Percentiles rank a stretch among this genome's conserved stretches.
Evolutionary conservation across 1,139 yeast genomes (phyloP).

Genomic region (Yamadazyma atmosphaerica): DNA sequence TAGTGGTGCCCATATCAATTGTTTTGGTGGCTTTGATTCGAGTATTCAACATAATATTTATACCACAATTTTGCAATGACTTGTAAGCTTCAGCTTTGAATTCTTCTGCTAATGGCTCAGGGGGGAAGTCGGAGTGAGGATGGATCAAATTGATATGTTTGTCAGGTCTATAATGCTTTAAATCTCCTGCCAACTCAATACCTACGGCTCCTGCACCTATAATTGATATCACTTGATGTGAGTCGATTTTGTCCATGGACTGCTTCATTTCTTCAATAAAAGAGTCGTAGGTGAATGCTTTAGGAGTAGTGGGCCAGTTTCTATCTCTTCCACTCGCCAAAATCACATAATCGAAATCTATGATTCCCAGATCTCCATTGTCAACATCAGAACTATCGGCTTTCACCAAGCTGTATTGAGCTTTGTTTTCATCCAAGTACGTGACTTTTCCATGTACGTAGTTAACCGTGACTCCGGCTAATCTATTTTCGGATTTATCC

Average conservation of each 20-base stretch:
- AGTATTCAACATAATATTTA: constrained; percentile 22
- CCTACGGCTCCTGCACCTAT: constrained; percentile 57
- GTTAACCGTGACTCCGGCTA: constrained; percentile 18
- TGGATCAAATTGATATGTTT: constrained; percentile 41
- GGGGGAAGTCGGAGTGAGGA: constrained; percentile 41
- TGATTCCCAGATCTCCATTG: constrained; percentile 17
- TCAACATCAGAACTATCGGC: constrained; percentile 10
- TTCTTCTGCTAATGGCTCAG: constrained; percentile 36
- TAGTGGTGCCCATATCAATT: constrained; percentile 13
- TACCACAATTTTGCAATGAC: constrained; percentile 25
- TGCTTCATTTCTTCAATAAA: constrained; percentile 36
- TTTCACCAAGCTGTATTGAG: constrained; percentile 21
- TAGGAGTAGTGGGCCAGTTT: constrained; percentile 56
- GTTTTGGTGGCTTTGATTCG: constrained; percentile 26
- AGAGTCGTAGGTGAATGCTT: constrained; percentile 27
- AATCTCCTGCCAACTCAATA: constrained; percentile 49
- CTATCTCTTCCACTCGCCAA: constrained; percentile 54
- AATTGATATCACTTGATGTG: constrained; percentile 29
- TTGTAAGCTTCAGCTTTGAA: constrained; percentile 29
- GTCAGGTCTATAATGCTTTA: constrained; percentile 34
- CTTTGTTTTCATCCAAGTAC: constrained; percentile 26
- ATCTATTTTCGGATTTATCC: constrained; percentile 15
- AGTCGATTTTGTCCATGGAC: constrained; percentile 23
- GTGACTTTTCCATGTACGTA: constrained; percentile 45
- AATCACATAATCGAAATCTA: constrained; percentile 50